These are phyloP conservation scores for Aspergillus leporis DNA, from an alignment of 495 filamentous ascomycete species.

Conservation along the genomic window DNA sequence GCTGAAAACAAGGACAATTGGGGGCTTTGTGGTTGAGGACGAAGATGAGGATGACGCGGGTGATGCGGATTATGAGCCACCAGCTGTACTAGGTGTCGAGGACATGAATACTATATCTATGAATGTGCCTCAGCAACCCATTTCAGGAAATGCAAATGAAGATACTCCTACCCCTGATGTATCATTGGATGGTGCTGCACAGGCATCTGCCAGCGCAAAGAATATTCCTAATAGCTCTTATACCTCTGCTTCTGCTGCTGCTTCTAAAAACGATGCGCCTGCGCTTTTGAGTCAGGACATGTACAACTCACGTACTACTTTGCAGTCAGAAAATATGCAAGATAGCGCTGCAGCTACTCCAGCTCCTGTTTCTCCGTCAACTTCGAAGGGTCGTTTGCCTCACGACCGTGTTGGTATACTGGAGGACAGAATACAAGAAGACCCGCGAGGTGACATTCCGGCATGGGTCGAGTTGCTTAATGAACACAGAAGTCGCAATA, in stretches of 20 bases:
- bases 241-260: constrained; percentile 47
- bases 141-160: constrained; percentile 59
- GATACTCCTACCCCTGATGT: constrained; percentile 59
- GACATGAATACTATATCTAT: constrained; percentile 48
- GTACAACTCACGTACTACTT: constrained; percentile 44
- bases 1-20: constrained; percentile 67
- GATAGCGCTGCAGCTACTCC: constrained; percentile 43
- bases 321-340: constrained; percentile 34
- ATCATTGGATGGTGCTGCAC: constrained; percentile 54
- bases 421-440: constrained; percentile 86
- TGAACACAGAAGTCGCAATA: constrained; percentile 79
- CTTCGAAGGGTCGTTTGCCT: constrained; percentile 60
- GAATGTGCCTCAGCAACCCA: constrained; percentile 49
- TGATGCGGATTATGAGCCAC: constrained; percentile 58
- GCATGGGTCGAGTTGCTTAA: constrained; percentile 86
- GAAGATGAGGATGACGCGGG: constrained; percentile 54
- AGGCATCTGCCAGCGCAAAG: constrained; percentile 54
- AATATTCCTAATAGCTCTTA: constrained; percentile 54
- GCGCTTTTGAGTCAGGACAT: constrained; percentile 43
- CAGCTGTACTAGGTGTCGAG: constrained; percentile 50
- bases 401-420: constrained; percentile 81
- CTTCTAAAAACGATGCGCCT: constrained; percentile 49
- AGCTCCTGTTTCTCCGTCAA: constrained; percentile 40
- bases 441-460: constrained; percentile 85
- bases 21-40: constrained; percentile 80